Percentiles rank a stretch among this genome's conserved stretches.
phyloP scores from a whole-genome alignment of 1,139 yeast genomes.

The Saccharomycopsis hybrid region DNA sequence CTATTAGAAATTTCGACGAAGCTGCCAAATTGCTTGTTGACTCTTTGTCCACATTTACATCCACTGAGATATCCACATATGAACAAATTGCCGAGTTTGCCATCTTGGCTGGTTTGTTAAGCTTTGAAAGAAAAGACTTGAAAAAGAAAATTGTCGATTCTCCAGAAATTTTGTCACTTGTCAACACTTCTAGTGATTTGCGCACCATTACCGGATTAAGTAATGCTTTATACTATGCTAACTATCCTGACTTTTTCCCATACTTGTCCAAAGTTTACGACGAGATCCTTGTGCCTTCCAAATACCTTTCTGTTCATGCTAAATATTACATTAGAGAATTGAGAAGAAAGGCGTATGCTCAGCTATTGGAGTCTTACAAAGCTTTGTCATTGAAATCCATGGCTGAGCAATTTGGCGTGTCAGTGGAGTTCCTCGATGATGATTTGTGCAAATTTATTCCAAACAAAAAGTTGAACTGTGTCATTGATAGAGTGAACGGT shows the following conservation, averaged over 20 bases:
- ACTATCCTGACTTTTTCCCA: constrained; percentile 75
- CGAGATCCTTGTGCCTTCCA: constrained; percentile 62
- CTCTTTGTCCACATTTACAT: constrained; percentile 90
- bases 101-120: constrained; percentile 74
- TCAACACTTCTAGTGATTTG: constrained; percentile 63
- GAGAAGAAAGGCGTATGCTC: constrained; percentile 94
- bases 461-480: constrained; percentile 87
- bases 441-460: constrained; percentile 91
- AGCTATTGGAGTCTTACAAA: constrained; percentile 88
- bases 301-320: constrained; percentile 74
- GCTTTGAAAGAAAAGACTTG: constrained; percentile 78
- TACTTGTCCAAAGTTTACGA: constrained; percentile 75
- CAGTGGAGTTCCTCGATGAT: constrained; percentile 70
- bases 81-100: constrained; percentile 89
- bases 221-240: constrained; percentile 83
- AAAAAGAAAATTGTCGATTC: constrained; percentile 85
- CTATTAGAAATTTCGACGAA: constrained; percentile 79
- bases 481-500: constrained; percentile 92
- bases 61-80: constrained; percentile 86
- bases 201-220: constrained; percentile 82
- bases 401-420: constrained; percentile 91
- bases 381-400: constrained; percentile 82
- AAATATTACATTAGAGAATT: constrained; percentile 83
- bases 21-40: constrained; percentile 83
- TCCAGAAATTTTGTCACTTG: constrained; percentile 83